Evolutionary conservation across 495 filamentous ascomycete species (phyloP), one percentile per base, ranked within the genome.

Genomic region (Amorphotheca resinae): DNA sequence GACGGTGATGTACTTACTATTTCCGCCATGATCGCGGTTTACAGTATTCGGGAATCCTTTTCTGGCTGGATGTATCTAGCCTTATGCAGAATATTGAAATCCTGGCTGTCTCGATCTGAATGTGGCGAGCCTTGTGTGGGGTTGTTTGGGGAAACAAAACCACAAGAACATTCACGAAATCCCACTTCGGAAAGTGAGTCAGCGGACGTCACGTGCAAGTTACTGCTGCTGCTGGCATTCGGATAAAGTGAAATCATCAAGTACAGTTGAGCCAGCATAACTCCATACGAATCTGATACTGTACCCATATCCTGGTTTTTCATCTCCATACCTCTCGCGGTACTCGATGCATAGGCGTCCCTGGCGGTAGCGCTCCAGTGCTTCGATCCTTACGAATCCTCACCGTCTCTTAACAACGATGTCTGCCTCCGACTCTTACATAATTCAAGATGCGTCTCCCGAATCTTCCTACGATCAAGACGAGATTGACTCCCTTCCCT

Each of bases 401-500:
- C 8, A 25, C 22, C 9, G 9, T n/a, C 8, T 21, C 37, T 23
- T 12, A 7, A 3, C 15, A 46, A 55, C 34, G 25, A 55, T 55
- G 53, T 55, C 53, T 25, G 38, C 51, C 18, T 52, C 49, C 33
- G 44, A 47, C 35, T 55, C 53, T 17, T 55, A 52, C 44, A 38
- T 55, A 28, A 16, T 55, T 32, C 49, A 42, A 39, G 38, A 44
- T 33, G 32, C 37, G 2, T 42, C 41, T 17, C 48, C 48, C 9
- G 47, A 54, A 16, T 51, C 52, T 33, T 49, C 48, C 33, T 38
- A 52, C 49, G 48, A 63, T 48, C 67, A 74, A 37, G 80, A 85
- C 47, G 84, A 87, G 3, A 57, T 87, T 55, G 81, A 84, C 48
- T 91, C 84, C 11, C 72, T 93, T 2, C 81, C 85, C 26, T 88